Evolutionary conservation across 371 early-diverging fungal species (phyloP), one percentile per base, ranked within the genome.

Genomic region (Zychaea mexicana): DNA sequence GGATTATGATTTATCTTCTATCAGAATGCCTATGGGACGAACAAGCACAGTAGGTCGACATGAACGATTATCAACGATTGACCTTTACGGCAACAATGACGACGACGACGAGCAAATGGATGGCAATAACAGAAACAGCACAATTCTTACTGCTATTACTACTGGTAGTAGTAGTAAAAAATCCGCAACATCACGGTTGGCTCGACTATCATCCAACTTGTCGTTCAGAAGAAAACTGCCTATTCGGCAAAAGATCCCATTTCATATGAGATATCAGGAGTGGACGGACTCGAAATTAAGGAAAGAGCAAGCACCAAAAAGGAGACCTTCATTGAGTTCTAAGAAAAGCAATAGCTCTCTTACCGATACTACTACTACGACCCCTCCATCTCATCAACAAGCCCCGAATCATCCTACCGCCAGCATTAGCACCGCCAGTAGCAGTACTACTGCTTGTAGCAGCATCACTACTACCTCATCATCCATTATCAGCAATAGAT

Each of bases 231-330:
- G 49, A 67, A 68, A 36, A 45, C 57, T 30, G 19, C 56, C 68
- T 24, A 63, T 56, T 21, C 62, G 74, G 19, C 65, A 65, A 26
- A 70, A 70, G 39, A 66, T 68, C 28, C 74, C 74, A 26, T 74
- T 74, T 55, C 74, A 70, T 53, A 65, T 68, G 65, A 52, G 74
- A 49, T 74, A 74, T 49, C 74, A 74, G 60, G 70, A 74, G 55
- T 74, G 74, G 74, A 68, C 70, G n/a, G 74, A 72, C 52, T 61
- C 42, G 39, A 62, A 53, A 38, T 54, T 52, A 21, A 46, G 33
- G 52, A 60, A 61, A 10, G 61, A 61, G 19, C 19, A 31, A 36
- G 36, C 26, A n/a, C n/a, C n/a, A 36, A 56, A 61, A 52, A 59
- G 42, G 53, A 53, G 59, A 45, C 45, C 59, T 15, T 27, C 45